Base-by-base conservation (phyloP, 2,329 filamentous ascomycete genomes). In the Decorospora gaudefroyi region DNA sequence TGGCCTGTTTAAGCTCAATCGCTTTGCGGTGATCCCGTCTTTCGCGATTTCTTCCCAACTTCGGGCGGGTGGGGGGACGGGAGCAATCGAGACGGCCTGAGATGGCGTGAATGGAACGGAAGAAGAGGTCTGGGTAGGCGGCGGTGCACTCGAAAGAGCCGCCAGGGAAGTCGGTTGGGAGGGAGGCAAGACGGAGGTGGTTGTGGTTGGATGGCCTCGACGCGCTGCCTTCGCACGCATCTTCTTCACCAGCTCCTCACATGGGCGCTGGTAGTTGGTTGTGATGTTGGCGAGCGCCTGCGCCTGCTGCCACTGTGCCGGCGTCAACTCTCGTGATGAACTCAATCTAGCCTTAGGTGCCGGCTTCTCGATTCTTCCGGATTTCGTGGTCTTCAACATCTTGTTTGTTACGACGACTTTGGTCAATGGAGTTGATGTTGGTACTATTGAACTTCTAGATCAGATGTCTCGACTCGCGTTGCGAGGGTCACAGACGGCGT, bases 211-310 rank as follows among this genome's bases (percentile, higher is more conserved):
- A 23, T 23, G 6, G 6, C 21, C 21, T 10, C 6, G 10, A 23
- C 10, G 21, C 6, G 21, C 6, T 6, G 21, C 21, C 21, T 29
- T 38, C 12, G 16, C 21, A 11, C 15, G 29, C 33, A 43, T 47
- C 6, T 13, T 22, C 22, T 25, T 19, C 16, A 43, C 18, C 1
- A 43, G 19, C 3, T 17, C 28, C 9, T 38, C 12, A 13, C 38
- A 18, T 2, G 44, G 39, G 8, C 25, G 33, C 25, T 47, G 44
- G 13, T 43, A 47, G 11, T 47, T 34, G 8, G 1, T 22, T 5
- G 8, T 25, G 23, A 43, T 33, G 9, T 43, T 34, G n/a, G 44
- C 28, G 12, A 43, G 23, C 6, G 28, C 39, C 16, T 29, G 33
- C 10, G 44, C 33, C 9, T n/a, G 33, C 4, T 15, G 11, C 0